phyloP scores from a whole-genome alignment of 768 basidiomycete genomes.

The Agrocybe pediades region DNA sequence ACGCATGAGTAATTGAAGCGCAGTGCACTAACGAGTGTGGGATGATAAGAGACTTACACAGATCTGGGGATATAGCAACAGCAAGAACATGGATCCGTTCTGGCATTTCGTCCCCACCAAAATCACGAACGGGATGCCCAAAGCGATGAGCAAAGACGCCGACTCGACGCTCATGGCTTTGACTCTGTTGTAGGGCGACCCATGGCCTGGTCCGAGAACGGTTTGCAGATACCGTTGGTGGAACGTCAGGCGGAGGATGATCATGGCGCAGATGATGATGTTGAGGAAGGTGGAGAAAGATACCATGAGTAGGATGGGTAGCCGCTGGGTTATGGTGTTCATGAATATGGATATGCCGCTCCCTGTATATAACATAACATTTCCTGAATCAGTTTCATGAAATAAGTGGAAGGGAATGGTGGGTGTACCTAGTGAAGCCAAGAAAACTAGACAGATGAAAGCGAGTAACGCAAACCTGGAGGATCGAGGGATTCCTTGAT shows the following conservation, averaged over 20 bases:
- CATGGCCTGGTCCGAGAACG: slow-evolving; percentile 6
- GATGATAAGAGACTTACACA: slow-evolving; percentile 7
- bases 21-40: neutral
- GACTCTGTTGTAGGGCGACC: slow-evolving; percentile 13
- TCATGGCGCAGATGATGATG: slow-evolving; percentile 8
- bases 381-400: neutral
- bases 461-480: slow-evolving; percentile 1
- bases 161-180: slow-evolving; percentile 19
- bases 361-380: neutral
- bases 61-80: slow-evolving; percentile 13
- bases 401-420: neutral
- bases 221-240: slow-evolving; percentile 10
- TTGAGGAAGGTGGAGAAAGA: slow-evolving; percentile 17
- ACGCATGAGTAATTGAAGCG: neutral
- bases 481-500: slow-evolving; percentile 7
- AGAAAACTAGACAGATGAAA: slow-evolving; percentile 8
- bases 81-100: slow-evolving; percentile 11
- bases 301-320: slow-evolving; percentile 11
- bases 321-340: neutral
- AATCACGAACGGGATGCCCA: slow-evolving; percentile 8
- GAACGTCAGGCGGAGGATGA: slow-evolving; percentile 10
- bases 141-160: slow-evolving; percentile 11
- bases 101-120: slow-evolving; percentile 2
- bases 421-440: slow-evolving; percentile 8
- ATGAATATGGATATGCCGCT: slow-evolving; percentile 10